Base-by-base conservation (phyloP, 139 green algal genomes). In the Volvox africanus region DNA sequence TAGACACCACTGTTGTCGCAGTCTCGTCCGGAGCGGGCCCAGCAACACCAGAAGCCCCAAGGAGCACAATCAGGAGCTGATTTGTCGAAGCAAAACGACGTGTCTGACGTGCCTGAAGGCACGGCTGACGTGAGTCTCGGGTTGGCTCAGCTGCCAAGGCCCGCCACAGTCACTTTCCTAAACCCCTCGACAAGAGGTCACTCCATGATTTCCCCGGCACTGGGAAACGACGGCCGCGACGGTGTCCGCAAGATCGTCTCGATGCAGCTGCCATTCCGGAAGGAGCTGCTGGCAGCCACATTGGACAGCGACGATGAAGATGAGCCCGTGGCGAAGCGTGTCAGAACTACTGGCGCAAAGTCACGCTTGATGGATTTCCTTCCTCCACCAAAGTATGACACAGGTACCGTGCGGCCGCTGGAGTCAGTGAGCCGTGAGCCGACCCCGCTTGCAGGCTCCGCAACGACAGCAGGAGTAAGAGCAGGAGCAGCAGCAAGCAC, bases 341-440 rank as follows among this genome's bases (percentile, higher is more conserved):
- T 86, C 20, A 80, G 82, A 67, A 36, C 37, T 3, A 32, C 61
- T 17, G 61, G 77, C 69, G 83, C 33, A 6, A 93, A 94, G 76
- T 90, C 82, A 36, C 90, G 86, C 50, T 90, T 96, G 18, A 87
- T 94, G 26, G 93, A 95, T 81, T 93, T 96, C 36, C 92, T 97
- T 77, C 96, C 96, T 1, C 68, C 94, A 13, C 96, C 96, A 32
- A 97, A 96, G 76, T 55, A 69, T 22, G 82, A 78, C 37, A 82
- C 73, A 36, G 35, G 79, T 65, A 35, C 89, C 86, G 69, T 80
- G 83, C 69, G 26, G n/a, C 61, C 81, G 22, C 50, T 86, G 0
- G 81, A 55, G 5, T 55, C 44, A 55, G 44, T 9, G 44, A 55
- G 44, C 9, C 5, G 44, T 55, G 44, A 55, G 9, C 44, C 9